Evolutionary conservation across 352 stramenopile species (phyloP).

Genomic region (Phytopythium vexans): DNA sequence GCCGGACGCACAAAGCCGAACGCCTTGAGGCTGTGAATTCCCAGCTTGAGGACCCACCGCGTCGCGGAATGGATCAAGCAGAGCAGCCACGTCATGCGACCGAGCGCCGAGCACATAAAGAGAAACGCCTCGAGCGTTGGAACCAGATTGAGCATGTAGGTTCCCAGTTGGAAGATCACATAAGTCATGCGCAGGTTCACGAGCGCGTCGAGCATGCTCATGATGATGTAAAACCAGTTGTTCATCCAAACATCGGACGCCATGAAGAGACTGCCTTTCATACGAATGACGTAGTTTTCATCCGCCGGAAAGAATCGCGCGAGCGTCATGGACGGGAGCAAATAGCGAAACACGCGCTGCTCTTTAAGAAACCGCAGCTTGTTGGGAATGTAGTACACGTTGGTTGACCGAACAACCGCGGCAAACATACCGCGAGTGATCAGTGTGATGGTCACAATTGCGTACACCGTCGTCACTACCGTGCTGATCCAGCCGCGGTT

Average conservation of each 20-base stretch:
- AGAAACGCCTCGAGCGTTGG: conserved; percentile 54
- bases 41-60: too few species aligned
- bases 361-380: conserved; percentile 30
- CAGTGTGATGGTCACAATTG: conserved; percentile 42
- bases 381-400: conserved; percentile 41
- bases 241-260: conserved; percentile 66
- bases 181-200: conserved; percentile 45
- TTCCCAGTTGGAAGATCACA: conserved; percentile 38
- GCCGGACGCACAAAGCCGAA: too few species aligned
- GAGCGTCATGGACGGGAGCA: conserved; percentile 46
- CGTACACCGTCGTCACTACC: conserved; percentile 35
- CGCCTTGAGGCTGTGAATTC: too few species aligned
- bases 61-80: too few species aligned
- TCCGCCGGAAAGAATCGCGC: conserved; percentile 29
- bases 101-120: conserved; percentile 47
- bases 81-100: conserved; percentile 56
- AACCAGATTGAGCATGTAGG: conserved; percentile 53
- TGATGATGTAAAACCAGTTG: conserved; percentile 60
- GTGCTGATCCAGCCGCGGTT: conserved; percentile 35
- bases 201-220: conserved; percentile 51
- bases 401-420: conserved; percentile 28
- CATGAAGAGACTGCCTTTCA: conserved; percentile 48
- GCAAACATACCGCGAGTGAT: conserved; percentile 41
- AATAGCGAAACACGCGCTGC: conserved; percentile 23
- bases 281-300: conserved; percentile 35